These are phyloP conservation scores for Globisporangium heterothallicum DNA, from an alignment of 352 stramenopile species.

Conservation along the genomic window DNA sequence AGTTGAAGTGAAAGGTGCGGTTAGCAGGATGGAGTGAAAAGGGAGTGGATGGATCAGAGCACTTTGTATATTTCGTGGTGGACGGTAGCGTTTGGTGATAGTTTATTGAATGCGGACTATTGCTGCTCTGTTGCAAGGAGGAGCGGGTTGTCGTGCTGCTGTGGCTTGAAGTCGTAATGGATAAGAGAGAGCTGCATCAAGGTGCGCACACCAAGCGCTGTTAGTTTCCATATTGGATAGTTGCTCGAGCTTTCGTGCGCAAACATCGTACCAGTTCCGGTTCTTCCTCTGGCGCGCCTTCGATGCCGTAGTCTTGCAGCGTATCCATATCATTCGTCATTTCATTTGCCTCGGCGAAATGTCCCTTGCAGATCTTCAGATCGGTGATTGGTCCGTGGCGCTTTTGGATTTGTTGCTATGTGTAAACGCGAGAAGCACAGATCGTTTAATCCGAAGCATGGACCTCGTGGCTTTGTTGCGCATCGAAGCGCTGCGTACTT, in stretches of 20 bases:
- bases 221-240: background rate
- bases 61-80: no score
- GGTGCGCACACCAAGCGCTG: background rate
- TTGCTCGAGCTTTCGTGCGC: no score
- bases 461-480: no score
- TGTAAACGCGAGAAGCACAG: background rate
- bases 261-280: conserved; percentile 23
- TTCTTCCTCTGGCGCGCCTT: conserved; percentile 33
- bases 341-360: conserved; percentile 54
- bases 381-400: conserved; percentile 42
- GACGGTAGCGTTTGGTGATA: no score
- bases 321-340: conserved; percentile 43
- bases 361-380: conserved; percentile 52
- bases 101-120: conserved; percentile 7
- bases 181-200: conserved; percentile 31
- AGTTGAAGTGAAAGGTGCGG: conserved; percentile 23
- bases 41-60: conserved; percentile 5
- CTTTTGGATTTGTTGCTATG: conserved; percentile 46
- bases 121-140: conserved; percentile 38
- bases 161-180: conserved; percentile 62
- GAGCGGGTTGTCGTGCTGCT: conserved; percentile 56
- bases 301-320: conserved; percentile 42
- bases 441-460: background rate
- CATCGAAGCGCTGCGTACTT: conserved; percentile 18
- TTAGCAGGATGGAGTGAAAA: no score